Base-by-base conservation (phyloP, 2,329 filamentous ascomycete genomes). In the Mycosphaerella sp. region DNA sequence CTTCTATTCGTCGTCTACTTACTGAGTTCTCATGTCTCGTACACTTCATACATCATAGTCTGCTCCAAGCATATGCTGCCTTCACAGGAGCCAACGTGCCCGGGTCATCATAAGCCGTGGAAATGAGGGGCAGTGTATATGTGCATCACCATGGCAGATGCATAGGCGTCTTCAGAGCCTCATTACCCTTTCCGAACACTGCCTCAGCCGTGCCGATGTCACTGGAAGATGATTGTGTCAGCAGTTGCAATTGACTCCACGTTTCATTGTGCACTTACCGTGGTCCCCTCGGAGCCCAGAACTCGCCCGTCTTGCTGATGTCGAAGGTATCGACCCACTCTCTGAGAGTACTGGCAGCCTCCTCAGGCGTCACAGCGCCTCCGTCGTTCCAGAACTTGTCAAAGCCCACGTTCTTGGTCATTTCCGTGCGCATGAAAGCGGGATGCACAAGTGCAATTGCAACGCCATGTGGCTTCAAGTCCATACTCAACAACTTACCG, bases 351-450 rank as follows among this genome's bases (percentile, higher is more conserved):
- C 76, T 70, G 6, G 85, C 85, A 8, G 84, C 82, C 62, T 81
- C 79, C 56, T 85, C 80, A 0, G 85, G 82, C 1, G 78, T 82
- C 3, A 88, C 82, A 37, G 85, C 85, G 56, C 83, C 83, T 36
- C 83, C 83, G 30, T 71, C 76, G 60, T 87, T 82, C 82, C 84
- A 88, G 64, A 76, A 86, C 68, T 86, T 80, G 65, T 88, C 84
- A 63, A 86, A 87, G 0, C 84, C 85, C 13, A 87, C 85, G 1
- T 78, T 73, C 60, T 75, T 79, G 6, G 85, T 87, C 85, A 87
- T 87, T 59, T 87, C 83, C 8, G 84, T 84, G 43, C 82, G 71
- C 83, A 86, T 86, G 64, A 87, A 87, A 1, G 84, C 84, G 0
- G 85, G 84, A 66, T 89, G 85, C 10, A 88, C 75, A 47, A 84